Evolutionary conservation across 2,329 filamentous ascomycete genomes (phyloP), one percentile per base, ranked within the genome.

Genomic region (Coniochaeta sp.): DNA sequence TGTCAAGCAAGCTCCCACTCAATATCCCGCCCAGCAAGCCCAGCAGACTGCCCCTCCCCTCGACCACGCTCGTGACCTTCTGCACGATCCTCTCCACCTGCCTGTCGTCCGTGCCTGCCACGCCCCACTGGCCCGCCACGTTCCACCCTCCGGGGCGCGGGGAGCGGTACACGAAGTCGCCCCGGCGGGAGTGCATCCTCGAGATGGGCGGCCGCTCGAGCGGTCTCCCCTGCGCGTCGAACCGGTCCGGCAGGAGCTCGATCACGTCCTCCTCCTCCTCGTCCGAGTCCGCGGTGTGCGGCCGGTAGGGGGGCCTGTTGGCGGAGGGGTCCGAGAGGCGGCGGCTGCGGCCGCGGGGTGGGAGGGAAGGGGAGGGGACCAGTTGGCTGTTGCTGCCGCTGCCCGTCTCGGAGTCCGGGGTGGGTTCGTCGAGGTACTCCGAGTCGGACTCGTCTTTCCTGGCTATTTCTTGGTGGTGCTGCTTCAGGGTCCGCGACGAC

Each of bases 221-320:
- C 0, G 74, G 77, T 14, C 69, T 72, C 1, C 80, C 80, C 1
- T 76, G 65, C 0, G 66, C 59, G 62, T 82, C 79, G 57, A 82
- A 82, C 0, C 80, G 75, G 58, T 78, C 76, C 0, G 80, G 80
- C 0, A 82, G 67, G 2, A 72, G 63, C 63, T 82, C 79, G 1
- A 81, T 65, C 0, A 73, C 70, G 3, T 74, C 73, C 7, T 77
- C 68, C 0, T 75, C 70, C 3, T 47, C 43, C 3, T 24, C 22
- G 38, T 43, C 38, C 38, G 34, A 36, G 34, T 36, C 34, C 8
- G 31, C 6, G 34, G 34, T 36, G 34, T 36, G 68, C 70, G 19
- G 69, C 69, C 1, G 67, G n/a, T 3, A 17, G 69, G 61, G 1
- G 59, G 58, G 14, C 64, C 71, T 70, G 57, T 75, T 69, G 0